Evolutionary conservation across 352 stramenopile species (phyloP), one percentile per base, ranked within the genome.

Genomic region (Thraustochytrium sp.): DNA sequence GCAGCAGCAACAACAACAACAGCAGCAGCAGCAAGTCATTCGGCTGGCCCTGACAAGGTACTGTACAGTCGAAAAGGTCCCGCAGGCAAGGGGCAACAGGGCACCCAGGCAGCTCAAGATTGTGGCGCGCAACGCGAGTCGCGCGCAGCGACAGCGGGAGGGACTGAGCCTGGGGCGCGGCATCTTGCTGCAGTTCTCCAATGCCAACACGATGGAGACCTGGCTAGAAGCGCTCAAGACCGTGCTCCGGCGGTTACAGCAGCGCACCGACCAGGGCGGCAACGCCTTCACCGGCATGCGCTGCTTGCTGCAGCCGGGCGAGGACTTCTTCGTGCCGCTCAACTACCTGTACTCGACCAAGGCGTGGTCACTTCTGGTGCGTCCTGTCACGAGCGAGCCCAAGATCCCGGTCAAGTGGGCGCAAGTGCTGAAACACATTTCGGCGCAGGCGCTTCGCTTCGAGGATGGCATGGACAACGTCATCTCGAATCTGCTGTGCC

Each of bases 341-440:
- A 80, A 80, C 42, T 80, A 46, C 76, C 5, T 80, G 31, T 80
- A 80, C 53, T 55, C 34, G 23, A 80, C 68, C 13, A 63, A 44
- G 18, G 63, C 76, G 68, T 80, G 68, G 68, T 80, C 68, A 5
- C 68, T 80, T 23, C 46, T 61, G 37, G 26, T 80, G 11, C 31
- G 40, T 0, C 68, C 68, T 16, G 53, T 46, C 31, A 36, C 26
- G 23, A 26, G 26, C 11, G 62, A 34, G 23, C 4, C 23, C 2
- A 42, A 44, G 46, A 13, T 80, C 21, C 34, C 29, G 29, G 68
- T 80, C 21, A 23, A 44, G 26, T 80, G 68, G 68, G 68, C 68
- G 5, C 44, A 80, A 42, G 34, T 80, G 63, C 42, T 80, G 0
- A 42, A 80, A 13, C 68, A 80, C 51, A 80, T 80, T 53, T 80